phyloP scores from a whole-genome alignment of 148 eudicot genomes.

The Chenopodium formosanum region DNA sequence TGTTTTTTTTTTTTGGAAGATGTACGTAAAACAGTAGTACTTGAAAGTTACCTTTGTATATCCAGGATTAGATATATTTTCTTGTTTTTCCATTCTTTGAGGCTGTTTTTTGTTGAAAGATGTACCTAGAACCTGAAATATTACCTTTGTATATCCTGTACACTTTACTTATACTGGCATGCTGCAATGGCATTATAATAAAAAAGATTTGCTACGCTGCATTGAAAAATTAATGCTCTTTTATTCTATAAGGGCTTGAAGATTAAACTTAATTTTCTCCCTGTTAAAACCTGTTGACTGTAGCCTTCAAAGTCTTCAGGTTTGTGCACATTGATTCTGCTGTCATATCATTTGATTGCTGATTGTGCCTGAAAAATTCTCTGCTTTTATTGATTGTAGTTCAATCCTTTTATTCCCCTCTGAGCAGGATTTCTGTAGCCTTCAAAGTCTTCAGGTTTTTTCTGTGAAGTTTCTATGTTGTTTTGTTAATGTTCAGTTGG shows the following conservation, averaged over 20 bases:
- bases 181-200: not conserved
- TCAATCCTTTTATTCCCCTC: not conserved
- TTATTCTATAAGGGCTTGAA: not conserved
- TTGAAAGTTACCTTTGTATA: conserved; percentile 9
- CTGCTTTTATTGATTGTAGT: not conserved
- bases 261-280: not conserved
- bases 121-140: conserved; percentile 2
- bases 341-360: not conserved
- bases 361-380: not conserved
- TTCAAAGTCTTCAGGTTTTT: not conserved
- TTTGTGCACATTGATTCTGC: not conserved
- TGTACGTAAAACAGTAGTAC: conserved; percentile 6
- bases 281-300: not conserved
- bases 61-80: not conserved
- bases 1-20: not conserved
- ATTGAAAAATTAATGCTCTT: not conserved
- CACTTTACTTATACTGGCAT: not conserved
- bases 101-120: not conserved
- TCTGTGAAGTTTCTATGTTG: not conserved
- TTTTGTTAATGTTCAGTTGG: not conserved
- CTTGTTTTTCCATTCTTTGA: not conserved
- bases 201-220: not conserved
- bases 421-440: not conserved
- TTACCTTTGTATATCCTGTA: conserved; percentile 12
- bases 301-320: not conserved